These are phyloP conservation scores for Lecanoromycetidae sp. DNA, from an alignment of 2,329 filamentous ascomycete genomes.

Conservation along the genomic window DNA sequence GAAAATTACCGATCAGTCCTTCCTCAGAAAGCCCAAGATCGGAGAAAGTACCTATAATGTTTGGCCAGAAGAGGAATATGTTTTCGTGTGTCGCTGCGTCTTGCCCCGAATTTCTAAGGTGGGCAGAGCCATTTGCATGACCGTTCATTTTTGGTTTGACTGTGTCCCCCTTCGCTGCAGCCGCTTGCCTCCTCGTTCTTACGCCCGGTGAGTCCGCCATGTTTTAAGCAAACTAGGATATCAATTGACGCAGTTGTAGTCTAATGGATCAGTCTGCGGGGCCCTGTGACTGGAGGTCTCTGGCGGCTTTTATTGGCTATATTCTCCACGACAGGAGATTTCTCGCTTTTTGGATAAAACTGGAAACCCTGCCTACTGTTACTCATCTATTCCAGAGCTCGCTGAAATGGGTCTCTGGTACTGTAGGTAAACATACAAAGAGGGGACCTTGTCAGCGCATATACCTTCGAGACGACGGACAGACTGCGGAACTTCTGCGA, in stretches of 20 bases:
- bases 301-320: too few species aligned
- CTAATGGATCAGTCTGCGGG: too few species aligned
- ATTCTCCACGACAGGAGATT: too few species aligned
- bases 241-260: too few species aligned
- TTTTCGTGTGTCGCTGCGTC: constrained; percentile 42
- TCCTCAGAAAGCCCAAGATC: not conserved
- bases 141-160: constrained; percentile 8
- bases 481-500: constrained; percentile 1
- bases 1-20: constrained; percentile 6
- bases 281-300: too few species aligned
- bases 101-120: not conserved
- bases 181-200: constrained; percentile 10
- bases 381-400: too few species aligned
- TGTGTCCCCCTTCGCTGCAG: constrained; percentile 5
- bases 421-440: too few species aligned
- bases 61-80: constrained; percentile 71
- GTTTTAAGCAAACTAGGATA: too few species aligned
- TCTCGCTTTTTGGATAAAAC: too few species aligned
- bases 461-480: not conserved
- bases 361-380: too few species aligned
- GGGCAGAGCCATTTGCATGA: constrained; percentile 9
- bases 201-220: constrained; percentile 10
- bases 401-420: too few species aligned
- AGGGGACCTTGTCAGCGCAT: too few species aligned
- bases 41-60: constrained; percentile 56